These are phyloP conservation scores for Athelia sp. DNA, from an alignment of 1,284 basidiomycete species.

Conservation along the genomic window DNA sequence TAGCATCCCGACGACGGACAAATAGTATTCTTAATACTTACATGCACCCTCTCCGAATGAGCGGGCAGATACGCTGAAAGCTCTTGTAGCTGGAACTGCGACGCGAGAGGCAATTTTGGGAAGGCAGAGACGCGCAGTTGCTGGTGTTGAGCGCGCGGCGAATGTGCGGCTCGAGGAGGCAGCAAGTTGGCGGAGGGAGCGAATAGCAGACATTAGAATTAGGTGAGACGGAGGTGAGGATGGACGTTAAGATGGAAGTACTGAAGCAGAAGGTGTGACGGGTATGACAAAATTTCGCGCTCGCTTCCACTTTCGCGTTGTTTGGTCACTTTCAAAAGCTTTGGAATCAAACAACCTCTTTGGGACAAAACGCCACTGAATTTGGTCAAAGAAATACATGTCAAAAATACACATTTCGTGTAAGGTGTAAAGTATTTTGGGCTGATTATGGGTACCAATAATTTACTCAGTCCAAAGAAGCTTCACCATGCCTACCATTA, in stretches of 20 bases:
- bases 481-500: background rate
- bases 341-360: slow-evolving; percentile 18
- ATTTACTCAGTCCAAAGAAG: no score
- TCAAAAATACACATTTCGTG: no score
- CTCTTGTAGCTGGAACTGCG: slow-evolving; percentile 28
- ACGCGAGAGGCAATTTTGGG: slow-evolving; percentile 17
- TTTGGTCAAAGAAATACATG: no score
- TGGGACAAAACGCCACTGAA: background rate
- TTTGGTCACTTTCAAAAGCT: slow-evolving; percentile 21
- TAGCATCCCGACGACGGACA: background rate
- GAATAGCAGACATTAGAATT: slow-evolving; percentile 28
- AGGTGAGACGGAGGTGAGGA: slow-evolving; percentile 6
- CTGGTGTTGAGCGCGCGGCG: slow-evolving; percentile 24
- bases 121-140: slow-evolving; percentile 15
- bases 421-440: no score
- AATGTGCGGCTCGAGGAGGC: slow-evolving; percentile 28
- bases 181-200: slow-evolving; percentile 29
- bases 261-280: slow-evolving; percentile 2
- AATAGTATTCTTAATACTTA: slow-evolving; percentile 30
- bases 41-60: slow-evolving; percentile 58
- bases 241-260: slow-evolving; percentile 6
- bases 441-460: no score
- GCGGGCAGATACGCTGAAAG: slow-evolving; percentile 53
- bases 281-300: slow-evolving; percentile 7
- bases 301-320: slow-evolving; percentile 14